A percentile compares a stretch with the other conserved stretches of the same genome.
These are phyloP conservation scores for Mycena rebaudengoi DNA, from an alignment of 768 basidiomycete genomes.

Conservation along the genomic window DNA sequence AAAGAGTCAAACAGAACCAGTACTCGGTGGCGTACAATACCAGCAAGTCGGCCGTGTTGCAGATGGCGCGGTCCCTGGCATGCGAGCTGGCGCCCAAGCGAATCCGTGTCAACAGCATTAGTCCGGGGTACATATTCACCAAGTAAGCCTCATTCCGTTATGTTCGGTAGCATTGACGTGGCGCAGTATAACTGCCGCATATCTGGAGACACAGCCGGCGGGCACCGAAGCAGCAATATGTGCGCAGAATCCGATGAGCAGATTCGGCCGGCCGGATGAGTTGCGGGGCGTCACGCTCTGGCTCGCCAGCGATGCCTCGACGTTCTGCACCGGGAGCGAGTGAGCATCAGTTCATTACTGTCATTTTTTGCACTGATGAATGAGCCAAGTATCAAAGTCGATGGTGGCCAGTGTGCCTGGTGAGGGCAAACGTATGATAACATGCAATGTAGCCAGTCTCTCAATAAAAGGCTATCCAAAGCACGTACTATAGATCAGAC, in stretches of 20 bases:
- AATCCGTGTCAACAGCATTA: slow-evolving; percentile 77
- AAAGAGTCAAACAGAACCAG: slow-evolving; percentile 53
- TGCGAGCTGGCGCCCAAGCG: slow-evolving; percentile 73
- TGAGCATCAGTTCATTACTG: not conserved
- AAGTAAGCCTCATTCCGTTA: slow-evolving; percentile 43
- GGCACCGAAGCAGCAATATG: slow-evolving; percentile 65
- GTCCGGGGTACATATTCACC: slow-evolving; percentile 78
- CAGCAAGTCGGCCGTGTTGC: slow-evolving; percentile 80
- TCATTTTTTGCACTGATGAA: not conserved
- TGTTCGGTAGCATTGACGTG: not conserved
- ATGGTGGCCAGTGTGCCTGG: slow-evolving; percentile 26
- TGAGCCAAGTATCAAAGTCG: slow-evolving; percentile 17
- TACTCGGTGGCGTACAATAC: slow-evolving; percentile 79
- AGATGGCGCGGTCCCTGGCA: slow-evolving; percentile 81
- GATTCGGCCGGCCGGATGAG: slow-evolving; percentile 74
- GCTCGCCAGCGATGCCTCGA: slow-evolving; percentile 75
- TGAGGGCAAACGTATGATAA: too few relatives aligned
- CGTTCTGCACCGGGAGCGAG: slow-evolving; percentile 67
- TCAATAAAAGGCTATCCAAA: too few relatives aligned
- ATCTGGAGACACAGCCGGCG: slow-evolving; percentile 63
- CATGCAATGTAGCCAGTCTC: too few relatives aligned
- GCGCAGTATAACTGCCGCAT: slow-evolving; percentile 66
- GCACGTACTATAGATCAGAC: too few relatives aligned
- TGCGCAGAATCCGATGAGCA: slow-evolving; percentile 66
- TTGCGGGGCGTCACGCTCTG: slow-evolving; percentile 71